Conservation (phyloP, 768 basidiomycete genomes). For the Suillus brevipes region DNA sequence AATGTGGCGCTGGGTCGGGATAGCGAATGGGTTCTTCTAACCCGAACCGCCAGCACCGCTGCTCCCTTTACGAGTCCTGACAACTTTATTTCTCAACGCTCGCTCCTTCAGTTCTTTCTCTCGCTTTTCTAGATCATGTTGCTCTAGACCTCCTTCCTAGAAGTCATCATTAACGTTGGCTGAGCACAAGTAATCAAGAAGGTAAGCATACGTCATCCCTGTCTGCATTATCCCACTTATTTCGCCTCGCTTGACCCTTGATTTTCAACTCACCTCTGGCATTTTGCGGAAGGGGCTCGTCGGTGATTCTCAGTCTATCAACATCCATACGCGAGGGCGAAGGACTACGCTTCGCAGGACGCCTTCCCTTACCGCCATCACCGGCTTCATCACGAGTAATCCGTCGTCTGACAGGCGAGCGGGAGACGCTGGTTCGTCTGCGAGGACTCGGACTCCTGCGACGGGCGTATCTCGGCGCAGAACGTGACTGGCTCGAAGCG, state of each 20-base stretch:
- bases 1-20: not conserved
- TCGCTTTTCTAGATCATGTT: slow-evolving; percentile 56
- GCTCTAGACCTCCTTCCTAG: slow-evolving; percentile 20
- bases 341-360: slow-evolving; percentile 27
- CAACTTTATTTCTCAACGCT: slow-evolving; percentile 81
- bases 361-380: slow-evolving; percentile 17
- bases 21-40: not conserved
- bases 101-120: slow-evolving; percentile 83
- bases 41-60: slow-evolving; percentile 16
- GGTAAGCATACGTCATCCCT: slow-evolving; percentile 13
- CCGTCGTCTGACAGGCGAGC: slow-evolving; percentile 35
- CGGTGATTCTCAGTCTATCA: slow-evolving; percentile 24
- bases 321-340: slow-evolving; percentile 27
- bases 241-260: slow-evolving; percentile 68
- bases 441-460: slow-evolving; percentile 47
- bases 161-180: not conserved
- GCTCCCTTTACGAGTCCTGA: slow-evolving; percentile 62
- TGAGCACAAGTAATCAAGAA: not conserved
- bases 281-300: slow-evolving; percentile 33
- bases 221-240: slow-evolving; percentile 48
- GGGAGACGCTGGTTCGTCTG: slow-evolving; percentile 36
- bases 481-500: slow-evolving; percentile 43
- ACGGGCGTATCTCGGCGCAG: slow-evolving; percentile 41
- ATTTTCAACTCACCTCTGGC: slow-evolving; percentile 63
- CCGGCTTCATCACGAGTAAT: slow-evolving; percentile 23